Evolutionary conservation across 257 asterid species (phyloP), one percentile per base, ranked within the genome.

Genomic region (Linderniella brevidens): DNA sequence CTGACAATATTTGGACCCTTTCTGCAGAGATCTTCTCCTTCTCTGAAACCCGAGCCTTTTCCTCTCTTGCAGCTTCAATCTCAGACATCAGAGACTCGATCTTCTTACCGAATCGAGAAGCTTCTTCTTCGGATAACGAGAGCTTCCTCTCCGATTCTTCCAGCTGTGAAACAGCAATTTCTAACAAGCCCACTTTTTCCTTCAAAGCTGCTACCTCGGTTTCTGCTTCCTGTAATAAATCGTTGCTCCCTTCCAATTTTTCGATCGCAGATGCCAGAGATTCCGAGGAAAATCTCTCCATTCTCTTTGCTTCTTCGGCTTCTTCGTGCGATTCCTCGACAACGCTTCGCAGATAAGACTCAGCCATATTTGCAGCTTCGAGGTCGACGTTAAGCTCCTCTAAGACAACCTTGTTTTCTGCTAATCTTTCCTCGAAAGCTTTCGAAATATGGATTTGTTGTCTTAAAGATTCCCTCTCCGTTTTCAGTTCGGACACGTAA

Each of bases 341-440:
- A 48, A 88, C 59, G 64, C 64, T 69, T 20, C 58, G 81, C 0
- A 93, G 77, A 49, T 71, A 73, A 40, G 92, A 81, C 55, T 80
- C 93, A 4, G 94, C 87, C 80, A 80, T 61, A 53, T 70, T 78
- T 9, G 96, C 92, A 45, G 93, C 96, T 75, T 84, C 96, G 39
- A 88, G 68, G 52, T 88, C 87, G 11, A 77, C 92, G 58, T 71
- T 84, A 55, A 85, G 92, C 66, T 88, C 79, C 69, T 78, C 93
- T 1, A 84, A 46, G 55, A 65, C 20, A 35, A 67, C 80, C 63
- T 84, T 94, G 62, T 74, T 79, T 37, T 80, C 93, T 35, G 63
- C 69, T 63, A 81, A 62, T 47, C 53, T 73, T 54, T 63, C 72
- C 78, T 76, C 77, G 47, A 58, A 51, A 46, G 16, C n/a, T 57